A percentile compares a stretch with the other conserved stretches of the same genome.
Evolutionary conservation across 176 grass and related monocot genomes (phyloP).

Genomic region (Eragrostis curvula): DNA sequence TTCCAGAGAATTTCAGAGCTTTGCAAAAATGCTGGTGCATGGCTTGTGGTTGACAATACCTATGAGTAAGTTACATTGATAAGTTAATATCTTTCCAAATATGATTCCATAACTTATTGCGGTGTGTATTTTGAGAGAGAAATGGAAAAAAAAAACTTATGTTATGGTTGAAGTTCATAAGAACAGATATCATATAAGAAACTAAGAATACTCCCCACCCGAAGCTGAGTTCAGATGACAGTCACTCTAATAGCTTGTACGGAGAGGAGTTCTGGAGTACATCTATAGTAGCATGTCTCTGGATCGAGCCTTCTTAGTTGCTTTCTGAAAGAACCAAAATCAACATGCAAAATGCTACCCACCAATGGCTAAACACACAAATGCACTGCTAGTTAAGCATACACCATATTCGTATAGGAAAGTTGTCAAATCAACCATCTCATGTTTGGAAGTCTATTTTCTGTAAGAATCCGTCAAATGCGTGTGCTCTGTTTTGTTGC

Average conservation of each 20-base stretch:
- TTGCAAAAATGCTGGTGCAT: slow-evolving; percentile 78
- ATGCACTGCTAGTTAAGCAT: not conserved
- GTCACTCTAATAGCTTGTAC: not conserved
- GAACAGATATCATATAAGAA: slow-evolving; percentile 4
- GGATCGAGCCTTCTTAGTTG: not conserved
- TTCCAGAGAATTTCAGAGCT: slow-evolving; percentile 92
- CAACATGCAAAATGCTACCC: not conserved
- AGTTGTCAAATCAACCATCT: not conserved
- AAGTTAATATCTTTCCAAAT: not conserved
- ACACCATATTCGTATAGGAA: slow-evolving; percentile 3
- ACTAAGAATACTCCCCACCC: not conserved
- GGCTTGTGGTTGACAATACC: slow-evolving; percentile 98
- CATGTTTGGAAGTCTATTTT: not conserved
- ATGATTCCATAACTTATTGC: not conserved
- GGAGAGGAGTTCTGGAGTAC: slow-evolving; percentile 15
- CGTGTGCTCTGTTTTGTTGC: not conserved
- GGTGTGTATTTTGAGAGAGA: not conserved
- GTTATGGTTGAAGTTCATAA: slow-evolving; percentile 31
- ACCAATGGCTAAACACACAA: not conserved
- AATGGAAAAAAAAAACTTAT: not conserved
- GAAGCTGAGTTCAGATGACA: not conserved
- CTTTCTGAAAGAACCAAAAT: not conserved
- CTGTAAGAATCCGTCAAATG: not conserved
- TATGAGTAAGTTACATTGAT: slow-evolving; percentile 82
- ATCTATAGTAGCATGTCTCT: not conserved